Evolutionary conservation across 2,329 filamentous ascomycete species (phyloP).

Genomic region (Epichloe festucae): DNA sequence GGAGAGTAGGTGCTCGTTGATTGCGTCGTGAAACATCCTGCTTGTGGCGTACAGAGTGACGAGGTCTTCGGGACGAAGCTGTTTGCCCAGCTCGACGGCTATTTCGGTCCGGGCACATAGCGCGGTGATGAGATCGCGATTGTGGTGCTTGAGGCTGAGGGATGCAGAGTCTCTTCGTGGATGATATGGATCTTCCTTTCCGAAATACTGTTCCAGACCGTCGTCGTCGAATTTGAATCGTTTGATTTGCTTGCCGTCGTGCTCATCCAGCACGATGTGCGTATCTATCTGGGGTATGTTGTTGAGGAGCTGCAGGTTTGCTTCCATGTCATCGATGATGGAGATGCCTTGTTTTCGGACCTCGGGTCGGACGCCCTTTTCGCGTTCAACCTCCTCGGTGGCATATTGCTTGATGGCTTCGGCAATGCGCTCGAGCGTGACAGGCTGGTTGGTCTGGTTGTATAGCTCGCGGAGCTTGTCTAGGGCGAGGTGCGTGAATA

Average conservation of each 20-base stretch:
- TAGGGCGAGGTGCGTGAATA: slow-evolving; percentile 12
- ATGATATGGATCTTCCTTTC: slow-evolving; percentile 17
- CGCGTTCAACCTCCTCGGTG: slow-evolving; percentile 8
- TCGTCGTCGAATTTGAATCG: slow-evolving; percentile 17
- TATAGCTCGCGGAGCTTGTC: slow-evolving; percentile 10
- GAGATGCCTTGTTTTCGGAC: slow-evolving; percentile 4
- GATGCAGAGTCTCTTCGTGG: not conserved
- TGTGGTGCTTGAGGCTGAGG: slow-evolving; percentile 10
- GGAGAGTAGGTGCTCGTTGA: slow-evolving; percentile 46
- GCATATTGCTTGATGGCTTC: slow-evolving; percentile 12
- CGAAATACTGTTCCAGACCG: slow-evolving; percentile 17
- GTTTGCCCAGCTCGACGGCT: slow-evolving; percentile 38
- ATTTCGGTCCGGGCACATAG: slow-evolving; percentile 37
- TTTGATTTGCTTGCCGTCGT: slow-evolving; percentile 10
- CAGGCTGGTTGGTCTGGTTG: slow-evolving; percentile 3
- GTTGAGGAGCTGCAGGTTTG: slow-evolving; percentile 3
- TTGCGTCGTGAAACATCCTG: slow-evolving; percentile 44
- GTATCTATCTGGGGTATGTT: not conserved
- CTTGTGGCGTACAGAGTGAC: slow-evolving; percentile 53
- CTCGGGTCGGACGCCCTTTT: slow-evolving; percentile 1
- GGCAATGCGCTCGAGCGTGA: slow-evolving; percentile 10
- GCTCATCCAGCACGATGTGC: slow-evolving; percentile 5
- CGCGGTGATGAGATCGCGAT: slow-evolving; percentile 30
- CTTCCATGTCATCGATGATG: slow-evolving; percentile 8
- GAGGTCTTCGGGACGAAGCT: slow-evolving; percentile 42